Conservation (phyloP, 345 rosid species). For the Geranium brycei region DNA sequence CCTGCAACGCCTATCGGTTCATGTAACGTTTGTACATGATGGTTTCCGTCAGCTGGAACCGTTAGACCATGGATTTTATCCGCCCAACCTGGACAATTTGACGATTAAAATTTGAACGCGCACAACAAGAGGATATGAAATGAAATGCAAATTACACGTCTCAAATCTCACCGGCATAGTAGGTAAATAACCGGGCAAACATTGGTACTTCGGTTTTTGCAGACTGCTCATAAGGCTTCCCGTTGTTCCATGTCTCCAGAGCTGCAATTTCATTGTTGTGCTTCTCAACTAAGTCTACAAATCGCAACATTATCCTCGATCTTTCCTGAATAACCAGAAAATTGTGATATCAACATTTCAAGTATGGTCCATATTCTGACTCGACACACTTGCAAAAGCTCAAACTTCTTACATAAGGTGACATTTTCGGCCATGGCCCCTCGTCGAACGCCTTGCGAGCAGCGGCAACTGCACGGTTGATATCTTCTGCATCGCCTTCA, state of each 20-base stretch:
- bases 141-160: background rate
- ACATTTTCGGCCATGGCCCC: slow-evolving; percentile 72
- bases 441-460: slow-evolving; percentile 74
- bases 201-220: slow-evolving; percentile 47
- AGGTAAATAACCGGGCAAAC: slow-evolving; percentile 62
- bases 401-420: slow-evolving; percentile 32
- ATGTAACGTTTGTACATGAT: slow-evolving; percentile 49
- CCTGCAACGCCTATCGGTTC: slow-evolving; percentile 63
- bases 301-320: slow-evolving; percentile 49
- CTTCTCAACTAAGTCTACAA: slow-evolving; percentile 83
- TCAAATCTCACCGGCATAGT: slow-evolving; percentile 56
- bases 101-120: background rate
- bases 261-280: slow-evolving; percentile 76
- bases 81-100: slow-evolving; percentile 40
- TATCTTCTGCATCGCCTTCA: slow-evolving; percentile 57
- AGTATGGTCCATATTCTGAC: background rate
- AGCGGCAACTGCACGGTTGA: slow-evolving; percentile 51
- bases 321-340: slow-evolving; percentile 50
- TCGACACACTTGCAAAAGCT: background rate
- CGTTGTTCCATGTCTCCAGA: slow-evolving; percentile 89
- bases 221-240: slow-evolving; percentile 74
- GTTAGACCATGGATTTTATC: slow-evolving; percentile 56
- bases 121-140: background rate
- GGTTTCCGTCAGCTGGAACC: slow-evolving; percentile 45
- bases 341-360: background rate